Evolutionary conservation across 1,284 basidiomycete species (phyloP).

Genomic region (Trametes pubescens): DNA sequence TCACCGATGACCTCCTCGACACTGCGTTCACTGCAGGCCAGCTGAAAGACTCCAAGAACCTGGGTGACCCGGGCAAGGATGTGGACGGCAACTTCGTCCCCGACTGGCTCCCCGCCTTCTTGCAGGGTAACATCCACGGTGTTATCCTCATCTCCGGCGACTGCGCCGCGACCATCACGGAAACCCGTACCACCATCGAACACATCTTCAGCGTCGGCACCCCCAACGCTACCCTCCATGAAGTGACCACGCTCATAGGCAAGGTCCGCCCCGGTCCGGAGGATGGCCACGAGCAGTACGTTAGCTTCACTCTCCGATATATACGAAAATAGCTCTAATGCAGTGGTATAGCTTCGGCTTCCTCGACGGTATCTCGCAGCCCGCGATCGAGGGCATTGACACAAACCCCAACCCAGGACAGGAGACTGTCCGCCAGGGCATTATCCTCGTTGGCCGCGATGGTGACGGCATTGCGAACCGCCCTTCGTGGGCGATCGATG

Average conservation of each 20-base stretch:
- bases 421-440: conserved; percentile 42
- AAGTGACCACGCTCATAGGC: conserved; percentile 42
- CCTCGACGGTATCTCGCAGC: conserved; percentile 52
- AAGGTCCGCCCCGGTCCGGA: conserved; percentile 45
- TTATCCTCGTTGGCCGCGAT: conserved; percentile 45
- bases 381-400: conserved; percentile 46
- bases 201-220: conserved; percentile 30
- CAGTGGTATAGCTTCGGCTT: conserved; percentile 46
- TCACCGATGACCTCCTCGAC: conserved; percentile 47
- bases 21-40: conserved; percentile 45
- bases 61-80: conserved; percentile 33
- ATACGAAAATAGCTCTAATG: neutral
- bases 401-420: conserved; percentile 46
- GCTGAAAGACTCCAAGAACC: conserved; percentile 36
- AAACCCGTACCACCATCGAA: conserved; percentile 20
- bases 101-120: conserved; percentile 46
- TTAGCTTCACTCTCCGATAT: neutral
- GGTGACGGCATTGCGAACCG: conserved; percentile 43
- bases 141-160: conserved; percentile 48
- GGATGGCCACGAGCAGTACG: conserved; percentile 47
- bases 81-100: conserved; percentile 38
- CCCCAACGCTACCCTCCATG: conserved; percentile 41
- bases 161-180: conserved; percentile 32
- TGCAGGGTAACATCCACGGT: conserved; percentile 46
- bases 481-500: conserved; percentile 58